Conservation (phyloP, 1,284 basidiomycete genomes). For the Caloboletus inedulis region DNA sequence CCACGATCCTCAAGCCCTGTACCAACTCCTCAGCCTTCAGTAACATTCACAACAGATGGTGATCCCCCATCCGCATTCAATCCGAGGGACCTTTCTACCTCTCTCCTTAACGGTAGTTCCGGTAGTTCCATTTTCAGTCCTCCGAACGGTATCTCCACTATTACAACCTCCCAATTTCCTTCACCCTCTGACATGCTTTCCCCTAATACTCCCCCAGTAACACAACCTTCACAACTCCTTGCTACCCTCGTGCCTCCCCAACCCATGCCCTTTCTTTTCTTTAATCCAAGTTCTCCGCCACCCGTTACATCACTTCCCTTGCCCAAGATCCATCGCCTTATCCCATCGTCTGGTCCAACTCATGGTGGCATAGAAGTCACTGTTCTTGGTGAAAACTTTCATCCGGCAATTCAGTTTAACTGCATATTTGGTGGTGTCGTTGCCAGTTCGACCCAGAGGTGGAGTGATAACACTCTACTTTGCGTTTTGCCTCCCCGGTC, state of each 20-base stretch:
- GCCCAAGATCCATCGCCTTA: conserved; percentile 78
- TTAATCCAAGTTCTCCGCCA: conserved; percentile 47
- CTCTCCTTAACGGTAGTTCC: conserved; percentile 11
- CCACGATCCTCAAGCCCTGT: conserved; percentile 17
- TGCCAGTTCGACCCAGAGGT: conserved; percentile 83
- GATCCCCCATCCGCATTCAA: conserved; percentile 8
- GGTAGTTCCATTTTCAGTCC: conserved; percentile 13
- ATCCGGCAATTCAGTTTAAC: conserved; percentile 61
- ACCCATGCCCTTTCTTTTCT: conserved; percentile 57
- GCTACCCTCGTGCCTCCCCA: conserved; percentile 23
- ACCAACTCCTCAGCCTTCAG: conserved; percentile 7
- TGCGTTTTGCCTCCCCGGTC: conserved; percentile 87
- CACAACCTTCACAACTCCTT: conserved; percentile 24
- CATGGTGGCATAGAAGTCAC: conserved; percentile 96
- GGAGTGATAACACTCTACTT: conserved; percentile 92
- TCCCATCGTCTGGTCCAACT: conserved; percentile 90
- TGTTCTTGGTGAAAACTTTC: conserved; percentile 88
- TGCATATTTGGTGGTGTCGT: conserved; percentile 86
- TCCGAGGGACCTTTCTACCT: conserved; percentile 10
- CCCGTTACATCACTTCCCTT: conserved; percentile 45
- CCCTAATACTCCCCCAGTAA: conserved; percentile 8
- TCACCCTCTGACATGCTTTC: conserved; percentile 22
- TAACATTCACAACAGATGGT: conserved; percentile 9
- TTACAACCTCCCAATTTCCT: conserved; percentile 15
- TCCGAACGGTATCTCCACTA: conserved; percentile 14